A percentile compares a stretch with the other conserved stretches of the same genome.
Conservation (phyloP, 1,284 basidiomycete species). For the Abortiporus biennis region DNA sequence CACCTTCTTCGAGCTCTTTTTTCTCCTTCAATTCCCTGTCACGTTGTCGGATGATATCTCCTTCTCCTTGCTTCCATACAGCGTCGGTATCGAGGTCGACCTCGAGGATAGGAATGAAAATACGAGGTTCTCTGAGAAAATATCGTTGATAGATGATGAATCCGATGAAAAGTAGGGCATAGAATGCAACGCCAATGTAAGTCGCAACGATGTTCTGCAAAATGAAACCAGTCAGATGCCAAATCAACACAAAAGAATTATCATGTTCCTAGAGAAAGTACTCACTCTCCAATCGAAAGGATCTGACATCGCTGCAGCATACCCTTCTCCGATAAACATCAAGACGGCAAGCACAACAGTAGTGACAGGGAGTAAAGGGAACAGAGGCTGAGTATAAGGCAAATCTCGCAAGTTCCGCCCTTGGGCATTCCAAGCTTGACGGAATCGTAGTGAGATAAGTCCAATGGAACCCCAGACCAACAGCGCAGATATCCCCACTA, state of each 20-base stretch:
- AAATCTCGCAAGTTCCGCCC: constrained; percentile 34
- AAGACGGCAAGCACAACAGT: constrained; percentile 36
- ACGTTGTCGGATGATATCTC: constrained; percentile 24
- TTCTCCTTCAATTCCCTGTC: constrained; percentile 20
- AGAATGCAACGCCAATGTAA: constrained; percentile 32
- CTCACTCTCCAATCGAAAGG: constrained; percentile 30
- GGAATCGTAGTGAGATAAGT: constrained; percentile 44
- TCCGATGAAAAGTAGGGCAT: constrained; percentile 29
- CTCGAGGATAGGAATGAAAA: constrained; percentile 28
- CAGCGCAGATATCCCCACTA: constrained; percentile 65
- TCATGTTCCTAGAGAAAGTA: not conserved
- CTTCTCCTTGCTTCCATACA: constrained; percentile 39
- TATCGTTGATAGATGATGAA: constrained; percentile 28
- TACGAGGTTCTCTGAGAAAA: constrained; percentile 14
- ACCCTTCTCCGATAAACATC: constrained; percentile 48
- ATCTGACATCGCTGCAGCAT: constrained; percentile 30
- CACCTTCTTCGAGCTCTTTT: constrained; percentile 14
- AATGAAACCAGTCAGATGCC: not conserved
- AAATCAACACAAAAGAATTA: not conserved
- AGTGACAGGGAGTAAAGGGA: constrained; percentile 37
- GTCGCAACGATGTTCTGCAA: constrained; percentile 35
- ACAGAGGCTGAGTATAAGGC: constrained; percentile 42
- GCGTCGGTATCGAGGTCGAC: constrained; percentile 45
- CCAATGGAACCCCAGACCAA: constrained; percentile 61
- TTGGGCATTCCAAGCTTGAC: constrained; percentile 36